phyloP scores from a whole-genome alignment of 2,329 filamentous ascomycete species.

The Scleromitrula shiraiana region DNA sequence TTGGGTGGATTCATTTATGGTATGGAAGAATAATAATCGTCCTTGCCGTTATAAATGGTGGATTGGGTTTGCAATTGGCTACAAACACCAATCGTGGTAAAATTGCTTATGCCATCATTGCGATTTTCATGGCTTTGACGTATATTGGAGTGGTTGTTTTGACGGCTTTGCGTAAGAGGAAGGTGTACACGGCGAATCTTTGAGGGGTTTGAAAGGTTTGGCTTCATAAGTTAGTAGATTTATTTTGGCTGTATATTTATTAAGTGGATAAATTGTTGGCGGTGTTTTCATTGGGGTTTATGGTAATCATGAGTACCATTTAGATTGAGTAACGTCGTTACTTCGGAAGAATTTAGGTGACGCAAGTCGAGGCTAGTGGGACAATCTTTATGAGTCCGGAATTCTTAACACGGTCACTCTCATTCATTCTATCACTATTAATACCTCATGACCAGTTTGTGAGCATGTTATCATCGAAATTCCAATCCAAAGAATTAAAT shows the following conservation, averaged over 20 bases:
- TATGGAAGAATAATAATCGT: constrained; percentile 50
- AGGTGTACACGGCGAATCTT: not conserved
- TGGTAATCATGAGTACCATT: too few species aligned
- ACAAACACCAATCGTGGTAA: constrained; percentile 34
- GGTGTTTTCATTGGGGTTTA: too few species aligned
- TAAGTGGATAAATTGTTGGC: not conserved
- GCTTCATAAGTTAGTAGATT: not conserved
- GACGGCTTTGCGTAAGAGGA: constrained; percentile 5
- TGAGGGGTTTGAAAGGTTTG: not conserved
- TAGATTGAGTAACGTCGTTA: too few species aligned
- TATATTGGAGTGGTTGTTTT: constrained; percentile 34
- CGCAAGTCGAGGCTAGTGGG: too few species aligned
- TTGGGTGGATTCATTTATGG: constrained; percentile 55
- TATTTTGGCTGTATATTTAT: not conserved
- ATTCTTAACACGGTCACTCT: too few species aligned
- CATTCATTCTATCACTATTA: too few species aligned
- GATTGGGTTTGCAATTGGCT: constrained; percentile 48
- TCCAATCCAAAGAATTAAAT: constrained; percentile 18
- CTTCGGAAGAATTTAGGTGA: too few species aligned
- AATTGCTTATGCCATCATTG: constrained; percentile 49
- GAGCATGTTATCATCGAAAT: constrained; percentile 10
- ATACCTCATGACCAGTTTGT: not conserved
- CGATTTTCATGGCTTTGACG: constrained; percentile 38
- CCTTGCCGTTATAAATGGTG: constrained; percentile 55
- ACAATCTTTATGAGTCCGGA: too few species aligned